These are phyloP conservation scores for Chaetomium tenue DNA, from an alignment of 495 filamentous ascomycete genomes.

Conservation along the genomic window DNA sequence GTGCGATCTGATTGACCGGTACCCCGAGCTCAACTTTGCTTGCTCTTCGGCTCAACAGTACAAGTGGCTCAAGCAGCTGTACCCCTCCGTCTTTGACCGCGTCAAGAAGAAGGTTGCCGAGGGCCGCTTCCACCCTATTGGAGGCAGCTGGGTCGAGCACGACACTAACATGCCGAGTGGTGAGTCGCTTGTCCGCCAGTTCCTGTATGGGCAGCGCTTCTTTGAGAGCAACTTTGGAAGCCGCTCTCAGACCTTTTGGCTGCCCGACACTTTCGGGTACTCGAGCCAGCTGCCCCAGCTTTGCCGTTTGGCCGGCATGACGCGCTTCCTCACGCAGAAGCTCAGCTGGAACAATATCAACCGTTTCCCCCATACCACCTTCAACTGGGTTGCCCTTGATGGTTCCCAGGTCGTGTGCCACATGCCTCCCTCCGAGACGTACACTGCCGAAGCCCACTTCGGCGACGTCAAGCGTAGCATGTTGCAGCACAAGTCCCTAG, in stretches of 20 bases:
- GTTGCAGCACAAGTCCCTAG: slow-evolving; percentile 90
- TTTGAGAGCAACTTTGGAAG: slow-evolving; percentile 92
- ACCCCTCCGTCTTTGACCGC: slow-evolving; percentile 81
- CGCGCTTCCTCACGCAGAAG: slow-evolving; percentile 95
- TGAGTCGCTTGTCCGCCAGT: slow-evolving; percentile 92
- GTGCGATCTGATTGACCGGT: slow-evolving; percentile 88
- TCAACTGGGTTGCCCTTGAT: slow-evolving; percentile 95
- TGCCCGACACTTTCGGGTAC: slow-evolving; percentile 97
- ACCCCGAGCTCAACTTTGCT: slow-evolving; percentile 89
- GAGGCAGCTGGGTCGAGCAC: slow-evolving; percentile 98
- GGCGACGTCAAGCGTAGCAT: slow-evolving; percentile 91
- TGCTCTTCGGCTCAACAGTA: slow-evolving; percentile 94
- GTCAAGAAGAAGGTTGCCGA: slow-evolving; percentile 89
- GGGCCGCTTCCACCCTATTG: slow-evolving; percentile 89
- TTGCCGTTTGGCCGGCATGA: slow-evolving; percentile 89
- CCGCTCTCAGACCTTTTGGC: slow-evolving; percentile 88
- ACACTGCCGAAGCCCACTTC: slow-evolving; percentile 92
- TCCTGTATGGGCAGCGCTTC: slow-evolving; percentile 89
- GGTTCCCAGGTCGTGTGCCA: slow-evolving; percentile 96
- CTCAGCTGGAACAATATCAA: slow-evolving; percentile 95
- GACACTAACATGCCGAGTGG: slow-evolving; percentile 97
- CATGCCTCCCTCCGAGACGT: slow-evolving; percentile 92
- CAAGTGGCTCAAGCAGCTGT: slow-evolving; percentile 91
- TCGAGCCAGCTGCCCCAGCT: slow-evolving; percentile 91
- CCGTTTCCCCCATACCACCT: slow-evolving; percentile 96